A percentile compares a stretch with the other conserved stretches of the same genome.
These are phyloP conservation scores for Zygoascus flipseniorum DNA, from an alignment of 805 yeast genomes.

Conservation along the genomic window DNA sequence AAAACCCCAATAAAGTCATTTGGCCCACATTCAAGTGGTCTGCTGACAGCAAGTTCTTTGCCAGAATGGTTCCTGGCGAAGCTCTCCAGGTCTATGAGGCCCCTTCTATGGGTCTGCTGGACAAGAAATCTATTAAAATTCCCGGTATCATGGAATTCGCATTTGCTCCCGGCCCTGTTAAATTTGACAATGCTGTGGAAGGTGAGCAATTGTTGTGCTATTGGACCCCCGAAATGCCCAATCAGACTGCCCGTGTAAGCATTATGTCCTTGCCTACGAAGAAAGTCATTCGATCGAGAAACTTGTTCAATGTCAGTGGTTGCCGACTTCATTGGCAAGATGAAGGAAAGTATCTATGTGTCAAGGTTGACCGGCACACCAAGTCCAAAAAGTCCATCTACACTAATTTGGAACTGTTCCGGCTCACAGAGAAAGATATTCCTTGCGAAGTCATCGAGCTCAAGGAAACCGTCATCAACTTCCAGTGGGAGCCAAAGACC, in stretches of 20 bases:
- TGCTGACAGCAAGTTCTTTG: slow-evolving; percentile 83
- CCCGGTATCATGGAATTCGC: slow-evolving; percentile 85
- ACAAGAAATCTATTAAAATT: slow-evolving; percentile 74
- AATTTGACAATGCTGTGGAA: slow-evolving; percentile 46
- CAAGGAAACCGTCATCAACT: slow-evolving; percentile 76
- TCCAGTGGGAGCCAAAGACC: slow-evolving; percentile 94
- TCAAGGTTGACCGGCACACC: slow-evolving; percentile 94
- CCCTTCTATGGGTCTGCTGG: slow-evolving; percentile 67
- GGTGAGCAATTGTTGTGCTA: slow-evolving; percentile 65
- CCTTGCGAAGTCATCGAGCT: slow-evolving; percentile 94
- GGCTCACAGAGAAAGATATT: slow-evolving; percentile 75
- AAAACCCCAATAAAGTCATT: slow-evolving; percentile 47
- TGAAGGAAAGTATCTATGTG: slow-evolving; percentile 74
- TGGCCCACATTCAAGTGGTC: slow-evolving; percentile 99
- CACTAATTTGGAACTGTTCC: slow-evolving; percentile 88
- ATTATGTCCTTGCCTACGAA: slow-evolving; percentile 81
- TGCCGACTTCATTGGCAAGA: slow-evolving; percentile 93
- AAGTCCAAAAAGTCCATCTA: slow-evolving; percentile 88
- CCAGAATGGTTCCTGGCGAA: slow-evolving; percentile 82
- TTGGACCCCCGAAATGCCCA: slow-evolving; percentile 93
- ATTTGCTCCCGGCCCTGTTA: slow-evolving; percentile 86
- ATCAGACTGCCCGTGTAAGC: slow-evolving; percentile 92
- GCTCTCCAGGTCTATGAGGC: slow-evolving; percentile 87
- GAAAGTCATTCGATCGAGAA: slow-evolving; percentile 78
- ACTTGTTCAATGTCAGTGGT: slow-evolving; percentile 88